phyloP scores from a whole-genome alignment of 1,284 basidiomycete genomes.

The Ustilago cynodontis region DNA sequence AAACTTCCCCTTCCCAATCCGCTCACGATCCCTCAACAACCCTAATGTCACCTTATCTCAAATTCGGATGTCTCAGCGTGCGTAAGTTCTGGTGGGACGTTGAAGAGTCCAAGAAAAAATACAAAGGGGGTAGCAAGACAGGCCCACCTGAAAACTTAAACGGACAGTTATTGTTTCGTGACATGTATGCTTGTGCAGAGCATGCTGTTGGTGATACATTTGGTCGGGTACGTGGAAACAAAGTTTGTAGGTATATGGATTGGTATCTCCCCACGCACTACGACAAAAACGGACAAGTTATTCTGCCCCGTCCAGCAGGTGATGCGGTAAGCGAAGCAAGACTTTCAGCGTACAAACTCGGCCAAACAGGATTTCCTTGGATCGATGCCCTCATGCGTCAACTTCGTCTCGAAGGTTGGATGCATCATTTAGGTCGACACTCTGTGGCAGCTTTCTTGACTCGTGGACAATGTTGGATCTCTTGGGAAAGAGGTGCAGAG shows the following conservation, averaged over 20 bases:
- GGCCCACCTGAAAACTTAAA: slow-evolving; percentile 54
- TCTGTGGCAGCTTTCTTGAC: slow-evolving; percentile 75
- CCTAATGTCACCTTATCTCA: slow-evolving; percentile 72
- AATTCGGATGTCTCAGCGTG: slow-evolving; percentile 73
- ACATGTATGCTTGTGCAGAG: slow-evolving; percentile 73
- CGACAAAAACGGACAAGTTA: slow-evolving; percentile 68
- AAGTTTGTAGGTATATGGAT: slow-evolving; percentile 71
- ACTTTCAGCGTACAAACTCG: slow-evolving; percentile 72
- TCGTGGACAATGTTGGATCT: slow-evolving; percentile 75
- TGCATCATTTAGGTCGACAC: slow-evolving; percentile 73
- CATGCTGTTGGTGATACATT: slow-evolving; percentile 71
- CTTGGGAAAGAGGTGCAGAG: slow-evolving; percentile 75
- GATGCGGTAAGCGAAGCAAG: slow-evolving; percentile 71
- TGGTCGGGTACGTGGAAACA: slow-evolving; percentile 71
- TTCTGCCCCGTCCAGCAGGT: slow-evolving; percentile 71
- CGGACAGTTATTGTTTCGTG: slow-evolving; percentile 71
- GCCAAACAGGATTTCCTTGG: slow-evolving; percentile 73
- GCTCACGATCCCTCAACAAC: slow-evolving; percentile 65
- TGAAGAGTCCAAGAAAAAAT: slow-evolving; percentile 52
- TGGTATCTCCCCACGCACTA: slow-evolving; percentile 72
- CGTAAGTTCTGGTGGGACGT: slow-evolving; percentile 59
- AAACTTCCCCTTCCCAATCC: slow-evolving; percentile 67
- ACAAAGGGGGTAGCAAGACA: slow-evolving; percentile 56
- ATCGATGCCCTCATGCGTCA: slow-evolving; percentile 74
- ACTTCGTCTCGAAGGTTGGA: slow-evolving; percentile 71